These are phyloP conservation scores for Phialophora verrucosa DNA, from an alignment of 2,329 filamentous ascomycete genomes.

Conservation along the genomic window DNA sequence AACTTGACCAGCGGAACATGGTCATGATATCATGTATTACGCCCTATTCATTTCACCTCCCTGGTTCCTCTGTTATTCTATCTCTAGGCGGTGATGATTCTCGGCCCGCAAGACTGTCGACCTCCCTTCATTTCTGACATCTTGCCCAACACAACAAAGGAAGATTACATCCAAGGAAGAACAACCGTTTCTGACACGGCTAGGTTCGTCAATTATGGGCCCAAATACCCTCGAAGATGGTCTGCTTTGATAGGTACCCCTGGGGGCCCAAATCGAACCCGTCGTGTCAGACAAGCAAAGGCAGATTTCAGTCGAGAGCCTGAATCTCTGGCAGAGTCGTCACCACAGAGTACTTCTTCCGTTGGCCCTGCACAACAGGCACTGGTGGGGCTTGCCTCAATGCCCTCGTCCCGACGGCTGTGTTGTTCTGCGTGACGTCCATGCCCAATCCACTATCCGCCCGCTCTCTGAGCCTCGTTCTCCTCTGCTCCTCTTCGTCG, in stretches of 20 bases:
- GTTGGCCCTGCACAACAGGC: not conserved
- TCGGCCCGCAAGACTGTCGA: not conserved
- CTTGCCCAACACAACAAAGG: not conserved
- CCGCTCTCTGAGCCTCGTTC: conserved; percentile 2
- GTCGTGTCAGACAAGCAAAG: no score
- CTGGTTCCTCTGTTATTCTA: not conserved
- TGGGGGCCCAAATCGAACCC: no score
- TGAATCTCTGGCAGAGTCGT: not conserved
- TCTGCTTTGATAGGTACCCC: no score
- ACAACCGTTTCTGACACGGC: not conserved
- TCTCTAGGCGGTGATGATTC: not conserved
- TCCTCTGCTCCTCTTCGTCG: conserved; percentile 7
- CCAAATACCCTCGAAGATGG: no score
- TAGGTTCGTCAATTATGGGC: no score
- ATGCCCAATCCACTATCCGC: conserved; percentile 19
- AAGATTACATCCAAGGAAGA: not conserved
- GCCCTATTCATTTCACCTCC: not conserved
- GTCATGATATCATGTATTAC: no score
- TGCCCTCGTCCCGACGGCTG: not conserved
- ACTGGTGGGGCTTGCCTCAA: not conserved
- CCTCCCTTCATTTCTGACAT: not conserved
- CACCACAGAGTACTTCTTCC: conserved; percentile 2
- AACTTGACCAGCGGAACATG: no score
- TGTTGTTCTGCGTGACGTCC: not conserved
- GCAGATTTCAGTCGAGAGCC: not conserved